phyloP scores from a whole-genome alignment of 2,329 filamentous ascomycete genomes.

The Chalara sp. region DNA sequence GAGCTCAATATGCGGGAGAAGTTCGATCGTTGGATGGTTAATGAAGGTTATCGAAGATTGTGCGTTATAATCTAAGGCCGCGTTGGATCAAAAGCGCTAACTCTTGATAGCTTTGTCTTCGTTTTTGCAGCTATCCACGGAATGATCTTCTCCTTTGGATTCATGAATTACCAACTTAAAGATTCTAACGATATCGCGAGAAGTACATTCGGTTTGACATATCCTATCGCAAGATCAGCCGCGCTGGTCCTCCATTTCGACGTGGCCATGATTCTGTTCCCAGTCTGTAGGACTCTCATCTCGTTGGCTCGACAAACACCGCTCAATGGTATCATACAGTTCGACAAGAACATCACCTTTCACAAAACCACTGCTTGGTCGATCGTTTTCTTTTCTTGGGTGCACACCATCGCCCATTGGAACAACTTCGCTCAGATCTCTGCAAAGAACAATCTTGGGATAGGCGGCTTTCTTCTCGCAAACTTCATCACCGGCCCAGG shows the following conservation, averaged over 20 bases:
- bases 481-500: constrained; percentile 76
- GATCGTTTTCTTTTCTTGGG: constrained; percentile 82
- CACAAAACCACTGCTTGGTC: constrained; percentile 82
- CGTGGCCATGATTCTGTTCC: constrained; percentile 70
- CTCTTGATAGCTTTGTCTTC: constrained; percentile 59
- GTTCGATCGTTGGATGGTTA: constrained; percentile 84
- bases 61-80: constrained; percentile 37
- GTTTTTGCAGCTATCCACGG: constrained; percentile 67
- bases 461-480: constrained; percentile 70
- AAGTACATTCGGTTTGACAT: constrained; percentile 67
- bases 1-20: constrained; percentile 62
- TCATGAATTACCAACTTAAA: constrained; percentile 74
- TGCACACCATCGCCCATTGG: constrained; percentile 82
- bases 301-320: constrained; percentile 75
- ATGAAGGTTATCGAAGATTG: constrained; percentile 77
- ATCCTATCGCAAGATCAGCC: constrained; percentile 68
- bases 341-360: constrained; percentile 86
- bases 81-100: constrained; percentile 21
- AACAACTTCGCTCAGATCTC: constrained; percentile 78
- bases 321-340: constrained; percentile 79
- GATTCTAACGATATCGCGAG: constrained; percentile 63
- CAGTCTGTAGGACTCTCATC: constrained; percentile 78
- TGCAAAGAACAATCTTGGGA: constrained; percentile 66
- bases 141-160: constrained; percentile 73
- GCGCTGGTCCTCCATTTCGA: constrained; percentile 77